Conservation (phyloP, 176 grass and related monocot genomes). For the Aegilops tauschii region DNA sequence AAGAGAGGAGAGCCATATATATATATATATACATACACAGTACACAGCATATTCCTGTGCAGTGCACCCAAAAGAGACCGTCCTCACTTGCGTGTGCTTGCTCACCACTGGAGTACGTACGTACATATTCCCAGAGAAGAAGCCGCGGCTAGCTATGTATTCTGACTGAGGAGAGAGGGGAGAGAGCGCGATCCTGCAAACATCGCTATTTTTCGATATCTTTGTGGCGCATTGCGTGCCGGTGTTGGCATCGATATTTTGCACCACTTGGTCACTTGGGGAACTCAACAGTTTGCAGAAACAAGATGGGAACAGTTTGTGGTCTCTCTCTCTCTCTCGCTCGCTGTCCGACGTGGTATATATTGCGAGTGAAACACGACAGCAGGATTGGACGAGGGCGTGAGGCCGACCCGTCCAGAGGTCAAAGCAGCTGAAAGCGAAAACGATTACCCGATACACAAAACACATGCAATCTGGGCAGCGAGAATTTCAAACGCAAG, state of each 20-base stretch:
- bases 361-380: background rate
- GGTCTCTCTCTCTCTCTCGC: background rate
- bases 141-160: background rate
- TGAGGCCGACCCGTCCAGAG: background rate
- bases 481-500: no score
- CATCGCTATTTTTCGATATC: background rate
- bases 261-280: background rate
- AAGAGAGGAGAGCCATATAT: no score
- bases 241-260: background rate
- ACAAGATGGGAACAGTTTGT: background rate
- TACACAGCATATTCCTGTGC: background rate
- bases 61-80: background rate
- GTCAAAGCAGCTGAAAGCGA: constrained; percentile 25
- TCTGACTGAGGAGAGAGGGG: no score
- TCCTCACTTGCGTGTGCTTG: no score
- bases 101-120: background rate
- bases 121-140: no score
- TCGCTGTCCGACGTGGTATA: background rate
- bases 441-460: background rate
- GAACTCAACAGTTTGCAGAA: background rate
- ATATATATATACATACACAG: no score
- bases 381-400: background rate
- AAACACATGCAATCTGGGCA: background rate
- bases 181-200: background rate
- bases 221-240: background rate